Evolutionary conservation across 2,329 filamentous ascomycete species (phyloP).

Genomic region (Penicillium occitanis): DNA sequence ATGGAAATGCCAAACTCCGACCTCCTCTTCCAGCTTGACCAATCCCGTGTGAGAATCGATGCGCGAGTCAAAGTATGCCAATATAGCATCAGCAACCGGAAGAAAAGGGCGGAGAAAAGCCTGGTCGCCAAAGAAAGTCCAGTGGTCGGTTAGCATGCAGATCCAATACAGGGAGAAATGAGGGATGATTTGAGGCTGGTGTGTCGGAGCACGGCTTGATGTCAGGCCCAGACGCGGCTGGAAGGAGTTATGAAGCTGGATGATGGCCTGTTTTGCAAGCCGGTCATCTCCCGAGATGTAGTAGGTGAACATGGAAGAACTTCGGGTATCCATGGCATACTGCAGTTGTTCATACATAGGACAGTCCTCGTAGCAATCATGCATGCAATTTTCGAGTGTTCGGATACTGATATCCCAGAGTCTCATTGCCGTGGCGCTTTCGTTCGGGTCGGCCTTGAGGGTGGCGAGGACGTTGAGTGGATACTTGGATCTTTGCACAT

Average conservation of each 20-base stretch:
- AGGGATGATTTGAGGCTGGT: slow-evolving; percentile 32
- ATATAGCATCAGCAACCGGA: slow-evolving; percentile 24
- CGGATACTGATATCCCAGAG: slow-evolving; percentile 37
- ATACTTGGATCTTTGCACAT: background rate
- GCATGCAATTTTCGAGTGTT: slow-evolving; percentile 39
- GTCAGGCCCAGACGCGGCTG: slow-evolving; percentile 31
- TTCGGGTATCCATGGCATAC: slow-evolving; percentile 31
- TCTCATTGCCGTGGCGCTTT: background rate
- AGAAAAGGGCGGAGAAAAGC: slow-evolving; percentile 27
- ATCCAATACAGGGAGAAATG: slow-evolving; percentile 38
- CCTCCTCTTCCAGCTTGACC: slow-evolving; percentile 27
- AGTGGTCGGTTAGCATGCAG: slow-evolving; percentile 34
- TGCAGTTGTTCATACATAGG: slow-evolving; percentile 41
- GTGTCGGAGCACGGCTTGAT: slow-evolving; percentile 33
- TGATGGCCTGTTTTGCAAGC: slow-evolving; percentile 35
- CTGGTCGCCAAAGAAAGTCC: slow-evolving; percentile 33
- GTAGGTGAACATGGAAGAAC: slow-evolving; percentile 34
- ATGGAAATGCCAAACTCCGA: slow-evolving; percentile 35
- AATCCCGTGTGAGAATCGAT: slow-evolving; percentile 26
- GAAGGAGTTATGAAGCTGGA: slow-evolving; percentile 32
- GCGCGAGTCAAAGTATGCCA: slow-evolving; percentile 6
- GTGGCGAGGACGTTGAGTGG: background rate
- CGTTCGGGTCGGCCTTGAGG: background rate
- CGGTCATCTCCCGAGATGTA: slow-evolving; percentile 35
- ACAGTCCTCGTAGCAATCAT: slow-evolving; percentile 38